Percentiles rank a stretch among this genome's conserved stretches.
These are phyloP conservation scores for Tricholoma matsutake DNA, from an alignment of 768 basidiomycete genomes.

Conservation along the genomic window DNA sequence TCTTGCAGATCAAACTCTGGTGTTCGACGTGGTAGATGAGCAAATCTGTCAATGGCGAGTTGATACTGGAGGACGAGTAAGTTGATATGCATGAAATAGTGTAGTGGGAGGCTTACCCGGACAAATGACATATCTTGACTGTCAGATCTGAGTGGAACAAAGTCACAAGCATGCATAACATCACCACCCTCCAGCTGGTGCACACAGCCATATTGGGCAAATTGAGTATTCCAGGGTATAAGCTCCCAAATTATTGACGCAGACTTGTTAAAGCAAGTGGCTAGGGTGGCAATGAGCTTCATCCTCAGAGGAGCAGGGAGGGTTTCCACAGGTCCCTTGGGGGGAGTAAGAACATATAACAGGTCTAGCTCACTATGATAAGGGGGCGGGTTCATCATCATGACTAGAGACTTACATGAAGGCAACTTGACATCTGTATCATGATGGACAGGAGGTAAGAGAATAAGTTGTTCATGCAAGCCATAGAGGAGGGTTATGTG, in stretches of 20 bases:
- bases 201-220: conserved; percentile 26
- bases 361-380: not conserved
- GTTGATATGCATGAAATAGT: not conserved
- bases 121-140: conserved; percentile 30
- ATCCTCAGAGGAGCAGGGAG: not conserved
- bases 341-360: not conserved
- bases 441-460: conserved; percentile 3
- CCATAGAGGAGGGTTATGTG: conserved; percentile 27
- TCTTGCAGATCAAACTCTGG: conserved; percentile 13
- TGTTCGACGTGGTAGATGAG: conserved; percentile 3
- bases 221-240: not conserved
- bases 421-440: conserved; percentile 6
- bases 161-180: conserved; percentile 17
- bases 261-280: not conserved
- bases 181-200: conserved; percentile 27
- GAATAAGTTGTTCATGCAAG: conserved; percentile 20
- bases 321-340: not conserved
- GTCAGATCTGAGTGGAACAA: conserved; percentile 14
- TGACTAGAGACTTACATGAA: conserved; percentile 8
- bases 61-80: conserved; percentile 27
- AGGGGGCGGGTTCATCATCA: not conserved
- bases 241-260: not conserved
- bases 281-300: not conserved
- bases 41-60: conserved; percentile 26
- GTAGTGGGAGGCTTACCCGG: conserved; percentile 21